Conservation (phyloP, 495 filamentous ascomycete genomes). For the Sordaria brevicollis region DNA sequence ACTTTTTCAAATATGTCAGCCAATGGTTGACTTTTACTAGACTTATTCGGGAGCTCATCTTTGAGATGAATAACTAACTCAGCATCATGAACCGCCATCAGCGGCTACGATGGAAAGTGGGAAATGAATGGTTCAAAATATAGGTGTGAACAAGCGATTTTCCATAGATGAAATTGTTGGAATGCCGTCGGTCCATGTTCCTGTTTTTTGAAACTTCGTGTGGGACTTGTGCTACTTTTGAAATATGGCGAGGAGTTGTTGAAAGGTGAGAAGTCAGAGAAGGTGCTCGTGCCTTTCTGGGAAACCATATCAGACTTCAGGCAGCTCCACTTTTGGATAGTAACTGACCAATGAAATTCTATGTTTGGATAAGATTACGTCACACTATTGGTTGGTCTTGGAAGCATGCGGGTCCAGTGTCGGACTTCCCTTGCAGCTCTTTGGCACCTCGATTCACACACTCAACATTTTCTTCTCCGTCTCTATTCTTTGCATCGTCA, state of each 20-base stretch:
- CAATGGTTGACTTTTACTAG: neutral
- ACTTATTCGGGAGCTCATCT: neutral
- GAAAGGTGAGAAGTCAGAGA: neutral
- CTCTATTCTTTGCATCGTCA: neutral
- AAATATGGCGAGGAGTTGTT: neutral
- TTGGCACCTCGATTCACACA: neutral
- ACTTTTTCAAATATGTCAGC: fast-evolving
- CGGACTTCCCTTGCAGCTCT: neutral
- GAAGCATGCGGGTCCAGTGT: neutral
- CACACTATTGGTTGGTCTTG: neutral
- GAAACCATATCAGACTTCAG: neutral
- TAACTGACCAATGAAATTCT: neutral
- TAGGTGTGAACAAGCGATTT: neutral
- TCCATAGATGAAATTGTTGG: neutral
- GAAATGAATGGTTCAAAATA: no score
- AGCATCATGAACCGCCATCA: no score
- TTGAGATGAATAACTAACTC: neutral
- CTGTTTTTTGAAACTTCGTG: neutral
- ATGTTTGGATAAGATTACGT: neutral
- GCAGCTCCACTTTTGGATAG: neutral
- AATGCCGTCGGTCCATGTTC: neutral
- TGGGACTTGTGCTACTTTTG: neutral
- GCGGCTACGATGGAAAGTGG: no score
- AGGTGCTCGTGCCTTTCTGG: neutral
- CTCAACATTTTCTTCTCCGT: neutral